phyloP scores from a whole-genome alignment of 257 asterid species.

The Solanum gandarillasii region DNA sequence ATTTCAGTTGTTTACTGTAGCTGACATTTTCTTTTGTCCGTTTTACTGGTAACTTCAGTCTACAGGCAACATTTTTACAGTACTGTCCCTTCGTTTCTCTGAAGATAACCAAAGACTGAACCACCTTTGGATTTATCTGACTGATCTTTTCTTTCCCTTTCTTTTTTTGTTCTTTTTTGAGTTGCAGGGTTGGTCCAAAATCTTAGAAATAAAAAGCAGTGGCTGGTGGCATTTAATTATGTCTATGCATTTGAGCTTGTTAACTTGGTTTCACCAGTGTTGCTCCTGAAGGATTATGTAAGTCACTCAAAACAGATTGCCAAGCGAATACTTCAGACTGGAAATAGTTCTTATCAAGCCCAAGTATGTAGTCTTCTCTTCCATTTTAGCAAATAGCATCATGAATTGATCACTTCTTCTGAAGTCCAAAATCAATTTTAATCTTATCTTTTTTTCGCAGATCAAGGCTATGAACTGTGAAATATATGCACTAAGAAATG shows the following conservation, averaged over 20 bases:
- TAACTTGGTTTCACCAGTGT: slow-evolving; percentile 5
- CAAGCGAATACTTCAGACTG: neutral
- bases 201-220: neutral
- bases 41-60: neutral
- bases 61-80: neutral
- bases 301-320: neutral
- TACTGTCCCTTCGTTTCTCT: neutral
- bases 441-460: neutral
- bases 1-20: neutral
- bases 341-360: neutral
- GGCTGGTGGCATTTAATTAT: slow-evolving; percentile 3
- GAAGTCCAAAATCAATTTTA: neutral
- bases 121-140: neutral
- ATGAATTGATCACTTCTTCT: neutral
- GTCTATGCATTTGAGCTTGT: slow-evolving; percentile 10
- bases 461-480: neutral
- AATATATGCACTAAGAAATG: neutral
- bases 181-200: neutral
- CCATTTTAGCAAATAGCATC: neutral
- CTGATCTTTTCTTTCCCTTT: neutral
- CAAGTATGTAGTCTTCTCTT: neutral
- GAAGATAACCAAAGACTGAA: neutral
- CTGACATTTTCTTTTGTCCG: neutral
- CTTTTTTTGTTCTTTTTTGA: neutral
- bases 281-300: slow-evolving; percentile 7